phyloP scores from a whole-genome alignment of 768 basidiomycete species.

The Xerocomus spinulosus region DNA sequence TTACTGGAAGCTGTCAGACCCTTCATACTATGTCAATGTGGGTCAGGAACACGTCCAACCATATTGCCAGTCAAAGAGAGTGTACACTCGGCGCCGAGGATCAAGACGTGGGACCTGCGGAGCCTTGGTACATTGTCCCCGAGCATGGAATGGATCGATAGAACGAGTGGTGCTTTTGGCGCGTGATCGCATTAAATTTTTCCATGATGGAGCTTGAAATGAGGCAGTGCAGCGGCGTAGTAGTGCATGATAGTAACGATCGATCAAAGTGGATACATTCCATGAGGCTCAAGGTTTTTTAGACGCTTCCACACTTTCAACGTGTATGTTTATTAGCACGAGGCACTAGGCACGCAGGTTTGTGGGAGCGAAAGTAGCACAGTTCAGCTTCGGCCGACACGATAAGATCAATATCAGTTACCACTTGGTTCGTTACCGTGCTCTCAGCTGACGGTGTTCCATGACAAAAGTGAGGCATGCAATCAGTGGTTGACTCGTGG shows the following conservation, averaged over 20 bases:
- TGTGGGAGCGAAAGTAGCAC: not conserved
- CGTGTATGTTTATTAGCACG: constrained; percentile 2
- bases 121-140: no score
- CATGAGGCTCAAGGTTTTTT: constrained; percentile 8
- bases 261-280: not conserved
- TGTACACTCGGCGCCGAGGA: not conserved
- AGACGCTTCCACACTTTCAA: not conserved
- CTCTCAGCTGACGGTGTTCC: no score
- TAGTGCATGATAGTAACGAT: not conserved
- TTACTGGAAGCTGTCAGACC: no score
- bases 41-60: no score
- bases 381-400: not conserved
- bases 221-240: no score
- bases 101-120: not conserved
- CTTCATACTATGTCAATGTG: no score
- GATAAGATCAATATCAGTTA: not conserved
- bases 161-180: no score
- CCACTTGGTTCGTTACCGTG: no score
- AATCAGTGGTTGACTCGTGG: not conserved
- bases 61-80: no score
- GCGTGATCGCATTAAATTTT: not conserved
- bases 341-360: not conserved
- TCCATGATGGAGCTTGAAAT: not conserved
- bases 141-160: no score
- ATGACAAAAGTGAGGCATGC: not conserved